Conservation (phyloP, 805 yeast species). For the Barnettozyma populi region DNA sequence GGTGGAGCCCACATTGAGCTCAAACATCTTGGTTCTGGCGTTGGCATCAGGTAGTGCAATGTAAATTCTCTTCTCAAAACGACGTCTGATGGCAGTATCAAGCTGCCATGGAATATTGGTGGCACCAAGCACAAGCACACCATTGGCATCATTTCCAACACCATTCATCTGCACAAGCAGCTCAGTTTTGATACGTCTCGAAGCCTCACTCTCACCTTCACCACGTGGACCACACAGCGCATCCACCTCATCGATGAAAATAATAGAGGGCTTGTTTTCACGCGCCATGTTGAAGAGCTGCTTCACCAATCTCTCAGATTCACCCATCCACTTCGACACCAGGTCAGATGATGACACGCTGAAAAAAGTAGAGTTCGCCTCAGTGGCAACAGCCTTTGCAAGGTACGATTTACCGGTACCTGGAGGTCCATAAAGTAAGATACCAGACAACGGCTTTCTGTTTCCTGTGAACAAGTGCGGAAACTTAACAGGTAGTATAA, state of each 20-base stretch:
- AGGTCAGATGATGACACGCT: conserved; percentile 94
- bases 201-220: conserved; percentile 95
- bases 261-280: conserved; percentile 91
- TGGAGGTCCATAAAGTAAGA: conserved; percentile 85
- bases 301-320: conserved; percentile 91
- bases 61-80: conserved; percentile 93
- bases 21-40: conserved; percentile 91
- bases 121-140: conserved; percentile 93
- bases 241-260: conserved; percentile 96
- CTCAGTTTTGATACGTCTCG: conserved; percentile 93
- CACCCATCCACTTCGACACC: conserved; percentile 99
- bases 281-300: conserved; percentile 94
- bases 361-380: conserved; percentile 94
- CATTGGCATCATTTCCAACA: conserved; percentile 90
- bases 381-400: conserved; percentile 98
- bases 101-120: conserved; percentile 99
- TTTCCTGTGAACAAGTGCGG: conserved; percentile 95
- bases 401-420: conserved; percentile 97
- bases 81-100: conserved; percentile 94
- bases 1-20: conserved; percentile 83
- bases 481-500: conserved; percentile 89
- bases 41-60: conserved; percentile 93
- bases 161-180: conserved; percentile 97
- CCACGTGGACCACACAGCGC: conserved; percentile 98
- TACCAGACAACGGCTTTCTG: conserved; percentile 89